Base-by-base conservation (phyloP, 768 basidiomycete genomes). In the Naganishia onofrii region DNA sequence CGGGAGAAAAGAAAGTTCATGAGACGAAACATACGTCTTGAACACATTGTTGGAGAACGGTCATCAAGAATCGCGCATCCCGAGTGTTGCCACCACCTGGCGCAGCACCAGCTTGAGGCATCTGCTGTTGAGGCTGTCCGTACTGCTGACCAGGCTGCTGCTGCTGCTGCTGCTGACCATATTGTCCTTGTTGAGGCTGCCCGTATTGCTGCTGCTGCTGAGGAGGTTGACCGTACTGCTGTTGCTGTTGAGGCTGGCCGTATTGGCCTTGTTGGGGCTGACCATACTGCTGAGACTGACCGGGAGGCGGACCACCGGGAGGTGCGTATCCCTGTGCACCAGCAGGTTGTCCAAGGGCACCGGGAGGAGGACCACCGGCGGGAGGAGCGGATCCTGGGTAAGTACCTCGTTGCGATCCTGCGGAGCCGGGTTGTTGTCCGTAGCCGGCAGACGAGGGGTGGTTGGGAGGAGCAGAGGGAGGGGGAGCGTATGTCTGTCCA, bases 31-130 rank as follows among this genome's bases (percentile, higher is more conserved):
- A 72, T 53, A 80, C 79, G 58, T 80, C 79, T 73, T 76, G 74
- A 46, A 80, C 79, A 77, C 79, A 80, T 53, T 79, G 76, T 67
- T 78, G 76, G n/a, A 80, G 60, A 15, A 74, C 42, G 15, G 69
- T 70, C 15, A 75, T 66, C 15, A 80, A 67, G 70, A 76, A 74
- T 44, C 72, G 64, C 32, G 77, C 64, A 58, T 77, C 74, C 0
- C 51, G 26, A 19, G 76, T 74, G 44, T 70, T 70, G 6, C 74
- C 76, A 28, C 69, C 74, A 31, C 70, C 74, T 19, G 66, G 69
- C 13, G 71, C 74, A 17, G 65, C 71, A 8, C 64, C 54, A 15
- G 42, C 42, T 23, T 51, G 60, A 42, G 70, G 64, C 29, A 38
- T 34, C 67, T 36, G 67, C 65, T 70, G 71, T 10, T 44, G 64